Base-by-base conservation (phyloP, 2,329 filamentous ascomycete species). In the Juglanconis juglandina region DNA sequence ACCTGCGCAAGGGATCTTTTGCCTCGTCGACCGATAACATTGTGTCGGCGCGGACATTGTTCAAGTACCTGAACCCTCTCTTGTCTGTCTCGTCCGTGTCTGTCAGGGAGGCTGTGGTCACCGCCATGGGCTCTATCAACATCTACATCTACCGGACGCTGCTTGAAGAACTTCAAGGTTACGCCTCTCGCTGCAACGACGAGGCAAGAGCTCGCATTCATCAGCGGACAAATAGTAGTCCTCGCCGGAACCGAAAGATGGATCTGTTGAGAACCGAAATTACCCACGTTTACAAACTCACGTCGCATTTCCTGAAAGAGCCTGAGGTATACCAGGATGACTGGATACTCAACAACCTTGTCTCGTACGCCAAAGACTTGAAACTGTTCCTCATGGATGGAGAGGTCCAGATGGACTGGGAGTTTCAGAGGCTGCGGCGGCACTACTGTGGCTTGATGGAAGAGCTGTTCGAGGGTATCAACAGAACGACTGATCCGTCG, bases 401-500 rank as follows among this genome's bases (percentile, higher is more conserved):
- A 13, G 93, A 97, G 66, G 90, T 99, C 1, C 94, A 98, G 70
- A 91, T 90, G 74, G 92, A 99, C 68, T 94, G 92, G 86, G 91
- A 93, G 63, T 97, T 96, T 66, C 92, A 97, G 68, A 94, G 91
- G 67, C 79, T 99, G 37, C 86, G 95, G 48, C 91, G 91, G 2
- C 92, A 98, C 71, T 99, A 96, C 72, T 99, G 96, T 71, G 93
- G 94, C 0, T 77, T 99, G 46, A 88, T 97, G 75, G 94, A 99
- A 71, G 91, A 93, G 61, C 79, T 99, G 0, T 99, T 96, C 66
- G 91, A 96, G 67, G 92, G 91, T 5, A 92, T 97, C 67, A 95
- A 94, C 67, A 85, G 88, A 55, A 92, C 92, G 0, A 87, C 87
- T 63, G 91, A 97, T 62, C 90, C 92, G 1, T 88, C 91, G 4